A percentile compares a stretch with the other conserved stretches of the same genome.
These are phyloP conservation scores for Sparassis latifolia DNA, from an alignment of 1,284 basidiomycete species.

Conservation along the genomic window DNA sequence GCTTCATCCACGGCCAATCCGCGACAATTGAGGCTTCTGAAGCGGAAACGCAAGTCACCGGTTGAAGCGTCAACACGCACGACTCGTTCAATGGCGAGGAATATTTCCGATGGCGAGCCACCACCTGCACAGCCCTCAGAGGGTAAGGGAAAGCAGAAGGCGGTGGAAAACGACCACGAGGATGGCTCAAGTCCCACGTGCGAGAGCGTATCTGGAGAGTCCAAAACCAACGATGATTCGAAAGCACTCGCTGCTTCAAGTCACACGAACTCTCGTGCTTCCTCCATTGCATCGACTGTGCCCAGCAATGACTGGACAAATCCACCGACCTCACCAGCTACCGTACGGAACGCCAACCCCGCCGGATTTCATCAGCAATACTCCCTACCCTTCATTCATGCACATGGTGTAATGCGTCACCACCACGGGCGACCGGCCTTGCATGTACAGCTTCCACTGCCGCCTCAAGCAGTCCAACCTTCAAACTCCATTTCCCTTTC, in stretches of 20 bases:
- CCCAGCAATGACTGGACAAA: slow-evolving; percentile 14
- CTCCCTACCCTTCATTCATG: slow-evolving; percentile 24
- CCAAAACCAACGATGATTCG: slow-evolving; percentile 21
- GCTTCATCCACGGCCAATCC: background rate
- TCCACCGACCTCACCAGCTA: slow-evolving; percentile 11
- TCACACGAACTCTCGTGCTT: slow-evolving; percentile 34
- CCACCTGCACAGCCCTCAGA: slow-evolving; percentile 5
- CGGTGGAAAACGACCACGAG: background rate
- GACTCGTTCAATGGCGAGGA: slow-evolving; percentile 15
- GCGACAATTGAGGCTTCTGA: slow-evolving; percentile 2
- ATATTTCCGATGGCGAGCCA: background rate
- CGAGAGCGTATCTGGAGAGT: slow-evolving; percentile 26
- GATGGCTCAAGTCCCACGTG: slow-evolving; percentile 12
- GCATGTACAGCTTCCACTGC: slow-evolving; percentile 6
- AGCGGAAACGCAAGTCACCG: slow-evolving; percentile 16
- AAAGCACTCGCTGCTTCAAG: slow-evolving; percentile 29
- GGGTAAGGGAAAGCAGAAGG: slow-evolving; percentile 15
- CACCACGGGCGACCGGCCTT: slow-evolving; percentile 24
- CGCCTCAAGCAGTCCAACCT: too few species aligned
- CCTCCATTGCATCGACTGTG: slow-evolving; percentile 38
- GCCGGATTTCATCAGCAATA: slow-evolving; percentile 10
- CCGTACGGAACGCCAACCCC: slow-evolving; percentile 21
- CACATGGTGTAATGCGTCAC: slow-evolving; percentile 24
- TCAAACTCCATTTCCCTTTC: too few species aligned
- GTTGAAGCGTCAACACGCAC: slow-evolving; percentile 7